Evolutionary conservation across 75 land plant genomes (phyloP).

Genomic region (Sequoia sempervirens): DNA sequence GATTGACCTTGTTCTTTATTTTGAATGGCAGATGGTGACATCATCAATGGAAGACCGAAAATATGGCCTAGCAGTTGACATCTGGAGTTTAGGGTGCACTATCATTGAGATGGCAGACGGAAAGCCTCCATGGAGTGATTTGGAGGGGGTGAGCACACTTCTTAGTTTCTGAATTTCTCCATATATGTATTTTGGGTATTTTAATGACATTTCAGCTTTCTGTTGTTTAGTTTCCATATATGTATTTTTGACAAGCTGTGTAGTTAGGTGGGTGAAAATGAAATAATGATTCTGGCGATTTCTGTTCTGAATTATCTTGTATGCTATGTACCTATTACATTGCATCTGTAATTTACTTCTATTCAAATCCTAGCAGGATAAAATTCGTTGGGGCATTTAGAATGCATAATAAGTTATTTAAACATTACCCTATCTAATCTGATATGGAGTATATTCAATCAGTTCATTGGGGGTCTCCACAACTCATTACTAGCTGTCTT

Average conservation of each 20-base stretch:
- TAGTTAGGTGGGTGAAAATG: neutral
- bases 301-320: neutral
- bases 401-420: neutral
- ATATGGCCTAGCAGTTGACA: slow-evolving; percentile 27
- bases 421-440: neutral
- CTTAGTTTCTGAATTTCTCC: neutral
- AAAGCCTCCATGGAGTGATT: slow-evolving; percentile 24
- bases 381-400: neutral
- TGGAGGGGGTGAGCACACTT: slow-evolving; percentile 2
- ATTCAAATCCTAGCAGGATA: neutral
- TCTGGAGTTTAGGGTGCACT: slow-evolving; percentile 30
- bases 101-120: slow-evolving; percentile 27
- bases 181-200: neutral
- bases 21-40: slow-evolving; percentile 21
- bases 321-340: neutral
- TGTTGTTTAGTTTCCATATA: neutral
- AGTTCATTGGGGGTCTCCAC: neutral
- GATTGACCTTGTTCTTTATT: neutral
- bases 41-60: slow-evolving; percentile 21
- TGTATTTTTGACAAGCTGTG: neutral
- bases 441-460: neutral
- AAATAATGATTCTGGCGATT: neutral
- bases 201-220: neutral
- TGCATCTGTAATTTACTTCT: neutral
- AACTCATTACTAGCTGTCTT: neutral